Evolutionary conservation across 345 rosid species (phyloP).

Genomic region (Salix exigua): DNA sequence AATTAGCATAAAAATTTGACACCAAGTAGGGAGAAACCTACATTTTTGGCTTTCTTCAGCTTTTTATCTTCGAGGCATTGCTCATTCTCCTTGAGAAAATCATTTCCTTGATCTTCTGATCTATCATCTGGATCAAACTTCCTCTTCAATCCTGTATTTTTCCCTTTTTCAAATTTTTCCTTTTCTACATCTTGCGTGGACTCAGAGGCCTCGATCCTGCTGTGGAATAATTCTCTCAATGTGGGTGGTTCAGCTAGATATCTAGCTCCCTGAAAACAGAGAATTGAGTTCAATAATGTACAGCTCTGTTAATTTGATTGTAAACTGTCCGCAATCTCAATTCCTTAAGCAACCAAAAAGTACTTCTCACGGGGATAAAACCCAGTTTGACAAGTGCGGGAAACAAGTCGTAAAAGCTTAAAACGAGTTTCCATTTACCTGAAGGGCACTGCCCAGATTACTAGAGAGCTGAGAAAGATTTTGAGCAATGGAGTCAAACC

Average conservation of each 20-base stretch:
- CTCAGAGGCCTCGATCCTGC: slow-evolving; percentile 36
- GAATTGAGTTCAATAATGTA: too few species aligned
- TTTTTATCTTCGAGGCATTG: slow-evolving; percentile 39
- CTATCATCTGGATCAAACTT: slow-evolving; percentile 47
- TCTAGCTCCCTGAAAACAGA: slow-evolving; percentile 62
- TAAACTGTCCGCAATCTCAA: too few species aligned
- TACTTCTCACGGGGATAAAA: background rate
- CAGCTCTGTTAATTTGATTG: too few species aligned
- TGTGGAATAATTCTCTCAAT: slow-evolving; percentile 60
- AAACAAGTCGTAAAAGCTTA: background rate
- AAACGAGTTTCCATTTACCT: slow-evolving; percentile 34
- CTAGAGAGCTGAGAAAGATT: slow-evolving; percentile 73
- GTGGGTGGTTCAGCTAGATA: slow-evolving; percentile 77
- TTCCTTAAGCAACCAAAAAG: background rate
- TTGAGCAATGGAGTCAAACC: slow-evolving; percentile 76
- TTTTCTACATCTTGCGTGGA: slow-evolving; percentile 15
- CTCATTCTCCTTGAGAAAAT: slow-evolving; percentile 32
- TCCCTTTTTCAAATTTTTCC: slow-evolving; percentile 10
- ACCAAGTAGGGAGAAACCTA: slow-evolving; percentile 17
- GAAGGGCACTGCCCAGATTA: slow-evolving; percentile 82
- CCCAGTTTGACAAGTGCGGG: background rate
- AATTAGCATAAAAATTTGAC: background rate
- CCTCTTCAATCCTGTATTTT: slow-evolving; percentile 52
- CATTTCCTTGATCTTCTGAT: slow-evolving; percentile 36
- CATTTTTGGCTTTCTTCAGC: slow-evolving; percentile 71